Evolutionary conservation across 257 asterid genomes (phyloP), one percentile per base, ranked within the genome.

Genomic region (Petunia secreta): DNA sequence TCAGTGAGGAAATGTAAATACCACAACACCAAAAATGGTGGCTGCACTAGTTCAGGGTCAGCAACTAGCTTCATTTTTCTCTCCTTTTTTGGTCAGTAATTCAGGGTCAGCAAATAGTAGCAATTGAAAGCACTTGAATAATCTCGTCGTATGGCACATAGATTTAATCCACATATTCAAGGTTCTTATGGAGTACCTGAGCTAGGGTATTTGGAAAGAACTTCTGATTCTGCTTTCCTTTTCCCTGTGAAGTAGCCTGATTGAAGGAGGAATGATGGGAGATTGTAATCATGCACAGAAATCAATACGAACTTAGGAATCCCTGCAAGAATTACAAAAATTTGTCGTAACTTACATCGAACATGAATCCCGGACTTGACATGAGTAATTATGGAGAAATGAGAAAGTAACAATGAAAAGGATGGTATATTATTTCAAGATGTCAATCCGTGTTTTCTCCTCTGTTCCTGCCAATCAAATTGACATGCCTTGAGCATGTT

Each of bases 221-320:
- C 94, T 89, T 94, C 98, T 16, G 98, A 91, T 88, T 94, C 99
- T 68, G 99, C 99, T 89, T 91, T 96, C 86, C 98, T 92, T 87
- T 96, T 96, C 63, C 99, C 99, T 0, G 88, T 89, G 89, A 94
- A 94, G 90, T 96, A 96, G 44, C 97, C 94, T 9, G 90, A 83
- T 67, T 91, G 69, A 58, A 94, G 93, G 80, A 94, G 83, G 87
- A 96, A 96, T 6, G 97, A 84, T 6, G 99, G 99, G 79, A 96
- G 86, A 81, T 96, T 96, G 85, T 96, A 96, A 85, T 96, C 98
- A 87, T 96, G 99, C 64, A 94, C 99, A 0, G 99, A 94, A 87
- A 96, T 94, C 88, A 96, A 81, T 84, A 96, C 88, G 91, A 94
- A 96, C 91, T 86, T 96, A 39, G 94, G 94, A 75, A 91, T 83